Evolutionary conservation across 1,284 basidiomycete genomes (phyloP).

Genomic region (Papiliotrema nemorosa): DNA sequence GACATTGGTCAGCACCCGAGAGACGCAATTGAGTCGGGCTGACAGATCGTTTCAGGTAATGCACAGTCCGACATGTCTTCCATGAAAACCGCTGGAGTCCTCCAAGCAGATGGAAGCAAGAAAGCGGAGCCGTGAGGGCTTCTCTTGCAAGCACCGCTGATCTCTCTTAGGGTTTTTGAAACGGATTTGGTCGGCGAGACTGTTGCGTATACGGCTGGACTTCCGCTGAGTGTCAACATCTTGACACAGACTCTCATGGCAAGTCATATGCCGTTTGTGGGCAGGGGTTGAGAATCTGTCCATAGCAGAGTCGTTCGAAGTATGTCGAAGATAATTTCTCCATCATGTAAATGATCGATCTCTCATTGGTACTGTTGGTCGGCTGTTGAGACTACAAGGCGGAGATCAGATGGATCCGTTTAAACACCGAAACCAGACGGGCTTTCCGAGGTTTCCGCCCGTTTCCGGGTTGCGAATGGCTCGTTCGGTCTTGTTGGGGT

Average conservation of each 20-base stretch:
- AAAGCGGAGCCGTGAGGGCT: conserved; percentile 53
- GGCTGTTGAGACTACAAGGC: too few relatives aligned
- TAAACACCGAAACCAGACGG: too few relatives aligned
- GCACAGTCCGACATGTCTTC: conserved; percentile 59
- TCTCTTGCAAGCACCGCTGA: neutral
- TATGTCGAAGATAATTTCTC: too few relatives aligned
- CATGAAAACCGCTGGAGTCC: conserved; percentile 51
- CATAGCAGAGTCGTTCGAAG: too few relatives aligned
- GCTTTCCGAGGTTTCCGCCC: too few relatives aligned
- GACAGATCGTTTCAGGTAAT: conserved; percentile 55
- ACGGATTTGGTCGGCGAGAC: conserved; percentile 64
- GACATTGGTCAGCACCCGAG: conserved; percentile 59
- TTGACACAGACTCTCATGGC: conserved; percentile 56
- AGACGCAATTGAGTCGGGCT: neutral
- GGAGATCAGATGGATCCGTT: too few relatives aligned
- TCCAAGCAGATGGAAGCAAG: conserved; percentile 63
- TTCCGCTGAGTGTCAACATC: conserved; percentile 65
- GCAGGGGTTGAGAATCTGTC: conserved; percentile 57
- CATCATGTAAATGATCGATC: too few relatives aligned
- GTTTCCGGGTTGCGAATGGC: too few relatives aligned
- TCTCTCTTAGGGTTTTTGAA: conserved; percentile 54
- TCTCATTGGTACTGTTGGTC: too few relatives aligned
- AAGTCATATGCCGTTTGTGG: conserved; percentile 59
- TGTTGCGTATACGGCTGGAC: conserved; percentile 63
- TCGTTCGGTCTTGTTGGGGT: too few relatives aligned